These are phyloP conservation scores for Fusarium metavorans DNA, from an alignment of 2,329 filamentous ascomycete species.

Conservation along the genomic window DNA sequence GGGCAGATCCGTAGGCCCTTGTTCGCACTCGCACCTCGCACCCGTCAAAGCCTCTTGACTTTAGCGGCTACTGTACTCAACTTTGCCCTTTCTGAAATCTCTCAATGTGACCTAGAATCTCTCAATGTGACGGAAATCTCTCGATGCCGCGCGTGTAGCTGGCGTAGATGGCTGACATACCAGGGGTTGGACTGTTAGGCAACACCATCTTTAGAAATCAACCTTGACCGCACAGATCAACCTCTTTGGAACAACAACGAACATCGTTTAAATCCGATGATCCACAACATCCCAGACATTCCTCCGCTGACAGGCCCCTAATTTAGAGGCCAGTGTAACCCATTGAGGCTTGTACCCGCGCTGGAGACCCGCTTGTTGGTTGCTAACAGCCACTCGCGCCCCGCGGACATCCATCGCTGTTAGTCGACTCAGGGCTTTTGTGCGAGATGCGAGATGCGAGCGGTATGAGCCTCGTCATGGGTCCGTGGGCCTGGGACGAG, in stretches of 20 bases:
- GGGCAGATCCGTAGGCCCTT: not conserved
- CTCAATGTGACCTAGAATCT: not conserved
- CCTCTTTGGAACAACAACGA: not conserved
- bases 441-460: not conserved
- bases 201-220: not conserved
- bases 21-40: constrained; percentile 9
- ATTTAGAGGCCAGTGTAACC: constrained; percentile 25
- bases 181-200: not conserved
- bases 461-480: not conserved
- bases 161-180: not conserved
- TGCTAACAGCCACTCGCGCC: not conserved
- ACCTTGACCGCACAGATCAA: not conserved
- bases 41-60: not conserved
- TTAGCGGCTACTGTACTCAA: not conserved
- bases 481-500: not conserved
- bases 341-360: not conserved
- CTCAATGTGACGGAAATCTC: not conserved
- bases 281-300: constrained; percentile 6
- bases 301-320: constrained; percentile 25
- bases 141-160: not conserved
- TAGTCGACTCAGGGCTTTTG: not conserved
- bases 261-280: not conserved
- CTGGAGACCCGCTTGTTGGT: not conserved
- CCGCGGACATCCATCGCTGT: not conserved
- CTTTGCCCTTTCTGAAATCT: not conserved